A percentile compares a stretch with the other conserved stretches of the same genome.
Evolutionary conservation across 345 rosid genomes (phyloP).

Genomic region (Brassica carinata): DNA sequence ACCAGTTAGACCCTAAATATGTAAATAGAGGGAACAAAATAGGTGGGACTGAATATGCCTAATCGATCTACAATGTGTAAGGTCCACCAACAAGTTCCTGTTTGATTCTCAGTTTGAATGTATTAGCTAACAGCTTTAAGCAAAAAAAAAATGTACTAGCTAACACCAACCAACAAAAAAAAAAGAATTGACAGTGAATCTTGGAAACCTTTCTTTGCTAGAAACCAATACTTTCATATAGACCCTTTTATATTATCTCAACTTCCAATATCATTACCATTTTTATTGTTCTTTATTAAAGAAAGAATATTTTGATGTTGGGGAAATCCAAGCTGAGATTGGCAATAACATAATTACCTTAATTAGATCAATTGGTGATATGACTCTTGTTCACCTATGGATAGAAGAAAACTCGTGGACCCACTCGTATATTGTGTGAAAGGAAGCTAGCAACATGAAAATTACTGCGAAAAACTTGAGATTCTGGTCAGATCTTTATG

Average conservation of each 20-base stretch:
- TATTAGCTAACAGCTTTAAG: constrained; percentile 6
- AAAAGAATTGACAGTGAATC: constrained; percentile 18
- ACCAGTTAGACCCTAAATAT: not conserved
- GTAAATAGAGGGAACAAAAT: constrained; percentile 4
- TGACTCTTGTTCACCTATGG: constrained; percentile 9
- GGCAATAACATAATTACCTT: constrained; percentile 7
- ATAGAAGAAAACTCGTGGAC: constrained; percentile 16
- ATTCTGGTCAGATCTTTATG: constrained; percentile 18
- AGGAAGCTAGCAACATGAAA: constrained; percentile 7
- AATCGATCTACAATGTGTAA: constrained; percentile 20
- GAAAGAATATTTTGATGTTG: not conserved
- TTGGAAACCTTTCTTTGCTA: constrained; percentile 12
- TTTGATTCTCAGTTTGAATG: constrained; percentile 32
- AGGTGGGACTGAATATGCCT: constrained; percentile 28
- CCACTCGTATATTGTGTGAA: not conserved
- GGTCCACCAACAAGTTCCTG: constrained; percentile 30
- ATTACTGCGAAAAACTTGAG: constrained; percentile 6
- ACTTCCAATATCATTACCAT: constrained; percentile 5
- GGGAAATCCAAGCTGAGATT: constrained; percentile 15
- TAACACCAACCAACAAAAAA: constrained; percentile 16
- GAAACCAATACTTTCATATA: constrained; percentile 15
- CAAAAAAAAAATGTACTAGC: constrained; percentile 3
- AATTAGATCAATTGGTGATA: constrained; percentile 11
- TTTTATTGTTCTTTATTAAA: not conserved
- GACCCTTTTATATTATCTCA: constrained; percentile 9